phyloP scores from a whole-genome alignment of 306 rosid genomes.

The Quercus parvula region DNA sequence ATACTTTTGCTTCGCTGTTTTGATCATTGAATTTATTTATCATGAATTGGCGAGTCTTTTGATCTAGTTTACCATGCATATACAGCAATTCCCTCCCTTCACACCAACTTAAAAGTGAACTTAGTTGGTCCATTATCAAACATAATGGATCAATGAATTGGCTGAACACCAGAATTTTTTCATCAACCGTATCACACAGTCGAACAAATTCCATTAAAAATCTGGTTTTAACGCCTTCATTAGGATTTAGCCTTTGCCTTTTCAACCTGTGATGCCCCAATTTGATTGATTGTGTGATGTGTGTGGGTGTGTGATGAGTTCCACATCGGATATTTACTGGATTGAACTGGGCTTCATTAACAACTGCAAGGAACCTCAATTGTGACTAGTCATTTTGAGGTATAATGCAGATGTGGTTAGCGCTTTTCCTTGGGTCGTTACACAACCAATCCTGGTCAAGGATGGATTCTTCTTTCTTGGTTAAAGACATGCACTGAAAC shows the following conservation, averaged over 20 bases:
- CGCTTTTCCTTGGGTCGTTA: no score
- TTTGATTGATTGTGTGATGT: no score
- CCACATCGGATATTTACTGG: no score
- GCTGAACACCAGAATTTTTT: conserved; percentile 41
- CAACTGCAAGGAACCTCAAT: no score
- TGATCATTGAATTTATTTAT: conserved; percentile 28
- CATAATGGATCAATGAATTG: conserved; percentile 16
- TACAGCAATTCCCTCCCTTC: conserved; percentile 23
- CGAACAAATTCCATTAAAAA: conserved; percentile 30
- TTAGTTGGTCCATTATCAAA: conserved; percentile 22
- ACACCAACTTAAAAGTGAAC: conserved; percentile 9
- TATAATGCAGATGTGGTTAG: no score
- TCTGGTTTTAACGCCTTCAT: conserved; percentile 30
- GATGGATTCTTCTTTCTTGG: conserved; percentile 15
- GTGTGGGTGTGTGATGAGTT: no score
- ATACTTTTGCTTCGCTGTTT: conserved; percentile 24
- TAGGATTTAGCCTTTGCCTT: conserved; percentile 4
- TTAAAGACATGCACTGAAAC: conserved; percentile 9
- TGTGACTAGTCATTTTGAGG: no score
- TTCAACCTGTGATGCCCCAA: no score
- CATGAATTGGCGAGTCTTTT: conserved; percentile 8
- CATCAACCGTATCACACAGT: conserved; percentile 23
- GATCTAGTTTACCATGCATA: conserved; percentile 13
- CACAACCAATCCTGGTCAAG: conserved; percentile 6
- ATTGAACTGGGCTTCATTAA: no score